phyloP scores from a whole-genome alignment of 495 filamentous ascomycete species.

The Hypoxylon fuscum region DNA sequence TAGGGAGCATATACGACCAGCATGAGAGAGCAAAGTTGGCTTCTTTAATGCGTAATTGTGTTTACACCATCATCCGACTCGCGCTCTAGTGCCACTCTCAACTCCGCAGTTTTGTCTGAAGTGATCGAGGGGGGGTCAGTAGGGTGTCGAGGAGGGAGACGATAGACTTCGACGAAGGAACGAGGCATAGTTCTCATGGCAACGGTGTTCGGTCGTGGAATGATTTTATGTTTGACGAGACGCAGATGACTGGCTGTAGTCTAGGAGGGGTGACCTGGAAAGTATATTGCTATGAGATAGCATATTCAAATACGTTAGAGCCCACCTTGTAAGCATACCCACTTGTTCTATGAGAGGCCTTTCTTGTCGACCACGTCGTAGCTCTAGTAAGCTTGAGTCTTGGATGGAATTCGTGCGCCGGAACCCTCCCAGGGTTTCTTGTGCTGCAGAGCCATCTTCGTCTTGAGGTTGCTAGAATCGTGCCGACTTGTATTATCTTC shows the following conservation, averaged over 20 bases:
- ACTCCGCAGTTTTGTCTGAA: conserved; percentile 7
- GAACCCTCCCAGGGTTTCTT: conserved; percentile 1
- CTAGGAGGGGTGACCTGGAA: conserved; percentile 10
- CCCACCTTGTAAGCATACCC: conserved; percentile 2
- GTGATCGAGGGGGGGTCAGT: not conserved
- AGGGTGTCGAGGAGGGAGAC: conserved; percentile 1
- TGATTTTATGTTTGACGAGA: conserved; percentile 23
- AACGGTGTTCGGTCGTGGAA: conserved; percentile 18
- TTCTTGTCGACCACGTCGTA: conserved; percentile 26
- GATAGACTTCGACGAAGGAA: conserved; percentile 8
- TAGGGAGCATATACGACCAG: not conserved
- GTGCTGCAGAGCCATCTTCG: conserved; percentile 18
- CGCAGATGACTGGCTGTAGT: conserved; percentile 1
- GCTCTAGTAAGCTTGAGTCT: conserved; percentile 15
- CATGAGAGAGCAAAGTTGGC: conserved; percentile 9
- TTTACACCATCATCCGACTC: conserved; percentile 7
- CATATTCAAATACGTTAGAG: conserved; percentile 33
- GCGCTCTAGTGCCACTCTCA: conserved; percentile 9
- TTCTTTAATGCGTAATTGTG: conserved; percentile 33
- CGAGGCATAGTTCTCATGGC: conserved; percentile 15
- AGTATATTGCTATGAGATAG: conserved; percentile 33
- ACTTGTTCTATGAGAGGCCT: conserved; percentile 12
- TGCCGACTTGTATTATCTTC: conserved; percentile 25
- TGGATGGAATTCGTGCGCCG: conserved; percentile 14
- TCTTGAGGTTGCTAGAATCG: conserved; percentile 5